Evolutionary conservation across 176 grass and related monocot species (phyloP).

Genomic region (Avena insularis): DNA sequence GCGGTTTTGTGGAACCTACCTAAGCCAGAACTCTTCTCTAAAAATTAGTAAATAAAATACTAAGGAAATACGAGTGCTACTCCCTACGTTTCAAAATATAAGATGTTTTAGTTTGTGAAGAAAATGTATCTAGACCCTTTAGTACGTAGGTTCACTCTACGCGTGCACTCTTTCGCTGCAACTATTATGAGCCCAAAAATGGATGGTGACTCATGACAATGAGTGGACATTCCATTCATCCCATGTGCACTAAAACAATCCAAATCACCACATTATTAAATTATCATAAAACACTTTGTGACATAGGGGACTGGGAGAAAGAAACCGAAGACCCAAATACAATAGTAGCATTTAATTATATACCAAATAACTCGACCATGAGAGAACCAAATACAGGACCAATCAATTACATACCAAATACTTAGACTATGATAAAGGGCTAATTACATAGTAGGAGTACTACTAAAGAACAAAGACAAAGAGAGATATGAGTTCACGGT

Average conservation of each 20-base stretch:
- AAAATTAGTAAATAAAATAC: no score
- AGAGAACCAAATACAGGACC: neutral
- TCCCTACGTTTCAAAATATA: no score
- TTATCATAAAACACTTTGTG: neutral
- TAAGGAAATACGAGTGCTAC: no score
- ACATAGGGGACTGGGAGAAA: neutral
- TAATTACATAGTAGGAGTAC: neutral
- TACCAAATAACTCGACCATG: neutral
- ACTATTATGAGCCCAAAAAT: neutral
- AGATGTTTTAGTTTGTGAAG: no score
- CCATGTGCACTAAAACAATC: constrained; percentile 48
- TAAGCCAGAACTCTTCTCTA: no score
- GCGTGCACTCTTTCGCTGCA: neutral
- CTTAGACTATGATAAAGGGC: neutral
- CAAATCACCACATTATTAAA: constrained; percentile 20
- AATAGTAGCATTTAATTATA: neutral
- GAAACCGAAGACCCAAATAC: neutral
- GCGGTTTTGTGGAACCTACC: no score
- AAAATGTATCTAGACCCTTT: no score
- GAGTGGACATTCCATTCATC: neutral
- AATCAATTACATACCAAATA: neutral
- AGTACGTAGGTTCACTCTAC: no score
- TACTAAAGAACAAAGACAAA: neutral
- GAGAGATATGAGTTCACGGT: neutral
- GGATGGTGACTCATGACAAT: constrained; percentile 1